Conservation (phyloP, 2,329 filamentous ascomycete genomes). For the Xylariaceae sp. region DNA sequence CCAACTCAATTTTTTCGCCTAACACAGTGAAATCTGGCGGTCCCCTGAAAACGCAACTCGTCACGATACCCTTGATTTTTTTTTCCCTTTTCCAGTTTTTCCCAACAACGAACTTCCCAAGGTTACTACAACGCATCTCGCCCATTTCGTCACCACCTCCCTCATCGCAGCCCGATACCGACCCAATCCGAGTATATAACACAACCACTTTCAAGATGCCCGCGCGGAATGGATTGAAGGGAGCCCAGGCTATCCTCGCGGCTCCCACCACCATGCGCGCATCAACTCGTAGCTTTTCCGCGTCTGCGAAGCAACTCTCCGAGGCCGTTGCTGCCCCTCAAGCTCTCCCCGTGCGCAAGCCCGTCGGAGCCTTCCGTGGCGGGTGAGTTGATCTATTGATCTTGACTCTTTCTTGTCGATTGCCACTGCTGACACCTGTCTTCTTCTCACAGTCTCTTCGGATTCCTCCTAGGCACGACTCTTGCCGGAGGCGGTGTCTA, state of each 20-base stretch:
- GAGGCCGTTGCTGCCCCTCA: slow-evolving; percentile 40
- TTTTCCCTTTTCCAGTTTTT: too few relatives aligned
- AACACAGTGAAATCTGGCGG: too few relatives aligned
- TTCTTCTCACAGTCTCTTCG: slow-evolving; percentile 64
- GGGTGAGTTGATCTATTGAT: slow-evolving; percentile 42
- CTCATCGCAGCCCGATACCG: too few relatives aligned
- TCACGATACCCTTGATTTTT: too few relatives aligned
- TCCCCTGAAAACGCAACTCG: too few relatives aligned
- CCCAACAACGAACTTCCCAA: too few relatives aligned
- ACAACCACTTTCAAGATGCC: too few relatives aligned
- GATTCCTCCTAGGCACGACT: slow-evolving; percentile 82
- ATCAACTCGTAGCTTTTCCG: slow-evolving; percentile 47
- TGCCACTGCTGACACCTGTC: not conserved
- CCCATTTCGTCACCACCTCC: too few relatives aligned
- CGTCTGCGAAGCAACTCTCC: slow-evolving; percentile 41
- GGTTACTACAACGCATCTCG: too few relatives aligned
- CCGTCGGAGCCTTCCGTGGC: slow-evolving; percentile 58
- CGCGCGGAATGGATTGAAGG: slow-evolving; percentile 41
- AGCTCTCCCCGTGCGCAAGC: slow-evolving; percentile 52
- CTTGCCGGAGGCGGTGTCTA: slow-evolving; percentile 79
- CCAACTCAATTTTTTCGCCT: too few relatives aligned
- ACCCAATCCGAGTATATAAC: too few relatives aligned
- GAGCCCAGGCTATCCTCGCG: slow-evolving; percentile 36
- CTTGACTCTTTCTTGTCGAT: not conserved
- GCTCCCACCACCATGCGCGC: slow-evolving; percentile 20